Conservation (phyloP, 2,329 filamentous ascomycete genomes). For the Metarhizium guizhouense region DNA sequence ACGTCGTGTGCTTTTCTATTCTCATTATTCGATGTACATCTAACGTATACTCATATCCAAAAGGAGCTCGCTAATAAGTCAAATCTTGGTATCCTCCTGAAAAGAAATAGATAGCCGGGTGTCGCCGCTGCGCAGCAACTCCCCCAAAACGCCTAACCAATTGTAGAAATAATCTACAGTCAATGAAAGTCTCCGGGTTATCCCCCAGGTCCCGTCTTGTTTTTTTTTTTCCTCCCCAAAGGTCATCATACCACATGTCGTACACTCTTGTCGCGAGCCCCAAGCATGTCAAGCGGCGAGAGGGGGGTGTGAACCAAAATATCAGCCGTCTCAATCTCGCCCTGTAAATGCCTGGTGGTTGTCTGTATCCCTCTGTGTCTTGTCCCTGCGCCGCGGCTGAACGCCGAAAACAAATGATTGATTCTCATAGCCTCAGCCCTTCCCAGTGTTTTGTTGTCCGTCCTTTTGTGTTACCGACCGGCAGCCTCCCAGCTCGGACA, state of each 20-base stretch:
- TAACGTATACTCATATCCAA: neutral
- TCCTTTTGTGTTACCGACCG: neutral
- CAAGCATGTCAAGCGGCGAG: too few relatives aligned
- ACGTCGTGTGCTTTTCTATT: neutral
- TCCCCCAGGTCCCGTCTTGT: too few relatives aligned
- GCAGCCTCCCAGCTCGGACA: neutral
- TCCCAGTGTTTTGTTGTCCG: neutral
- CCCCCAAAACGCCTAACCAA: neutral
- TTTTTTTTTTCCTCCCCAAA: too few relatives aligned
- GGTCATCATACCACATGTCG: too few relatives aligned
- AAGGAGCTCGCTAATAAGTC: neutral
- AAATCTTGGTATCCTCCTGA: neutral
- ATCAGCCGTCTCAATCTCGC: neutral
- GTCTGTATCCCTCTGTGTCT: neutral
- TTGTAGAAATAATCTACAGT: neutral
- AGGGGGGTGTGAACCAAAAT: neutral
- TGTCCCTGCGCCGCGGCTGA: conserved; percentile 6
- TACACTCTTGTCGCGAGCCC: too few relatives aligned
- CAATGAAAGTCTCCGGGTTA: too few relatives aligned
- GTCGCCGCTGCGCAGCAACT: neutral
- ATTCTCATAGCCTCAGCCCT: neutral
- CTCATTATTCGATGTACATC: neutral
- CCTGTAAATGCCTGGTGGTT: neutral
- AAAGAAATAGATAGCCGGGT: neutral
- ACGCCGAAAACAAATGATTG: neutral